phyloP scores from a whole-genome alignment of 2,329 filamentous ascomycete species.

The Penicillium sp. region DNA sequence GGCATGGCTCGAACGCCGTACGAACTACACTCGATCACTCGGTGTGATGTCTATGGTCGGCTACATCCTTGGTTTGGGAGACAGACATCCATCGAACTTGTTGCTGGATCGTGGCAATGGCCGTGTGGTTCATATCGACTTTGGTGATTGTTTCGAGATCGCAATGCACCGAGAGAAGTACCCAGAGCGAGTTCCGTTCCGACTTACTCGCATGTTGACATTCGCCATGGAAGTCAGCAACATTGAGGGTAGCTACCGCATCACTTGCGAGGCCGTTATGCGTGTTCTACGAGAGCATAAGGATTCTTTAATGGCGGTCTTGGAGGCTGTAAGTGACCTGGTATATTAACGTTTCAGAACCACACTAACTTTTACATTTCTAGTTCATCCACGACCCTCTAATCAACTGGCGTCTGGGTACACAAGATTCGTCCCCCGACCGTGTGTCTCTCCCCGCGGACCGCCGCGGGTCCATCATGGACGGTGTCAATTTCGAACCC shows the following conservation, averaged over 20 bases:
- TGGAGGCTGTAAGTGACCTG: constrained; percentile 75
- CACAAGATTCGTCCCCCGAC: constrained; percentile 57
- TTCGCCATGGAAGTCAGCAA: constrained; percentile 99
- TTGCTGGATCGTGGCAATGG: constrained; percentile 96
- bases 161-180: constrained; percentile 99
- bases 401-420: constrained; percentile 85
- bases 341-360: background rate
- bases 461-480: constrained; percentile 59
- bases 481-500: constrained; percentile 45
- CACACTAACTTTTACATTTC: constrained; percentile 21
- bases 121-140: constrained; percentile 98
- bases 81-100: constrained; percentile 95
- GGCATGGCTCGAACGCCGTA: constrained; percentile 93
- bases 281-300: constrained; percentile 94
- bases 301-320: constrained; percentile 95
- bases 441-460: constrained; percentile 61
- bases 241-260: constrained; percentile 96
- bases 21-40: constrained; percentile 96
- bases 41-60: constrained; percentile 99
- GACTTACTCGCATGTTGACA: constrained; percentile 95
- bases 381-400: constrained; percentile 99
- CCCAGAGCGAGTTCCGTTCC: constrained; percentile 94
- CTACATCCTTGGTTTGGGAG: constrained; percentile 94
- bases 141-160: constrained; percentile 98
- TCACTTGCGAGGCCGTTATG: constrained; percentile 98